Percentiles rank a stretch among this genome's conserved stretches.
These are phyloP conservation scores for Cutaneotrichosporon mucoides DNA, from an alignment of 1,284 basidiomycete genomes.

Conservation along the genomic window DNA sequence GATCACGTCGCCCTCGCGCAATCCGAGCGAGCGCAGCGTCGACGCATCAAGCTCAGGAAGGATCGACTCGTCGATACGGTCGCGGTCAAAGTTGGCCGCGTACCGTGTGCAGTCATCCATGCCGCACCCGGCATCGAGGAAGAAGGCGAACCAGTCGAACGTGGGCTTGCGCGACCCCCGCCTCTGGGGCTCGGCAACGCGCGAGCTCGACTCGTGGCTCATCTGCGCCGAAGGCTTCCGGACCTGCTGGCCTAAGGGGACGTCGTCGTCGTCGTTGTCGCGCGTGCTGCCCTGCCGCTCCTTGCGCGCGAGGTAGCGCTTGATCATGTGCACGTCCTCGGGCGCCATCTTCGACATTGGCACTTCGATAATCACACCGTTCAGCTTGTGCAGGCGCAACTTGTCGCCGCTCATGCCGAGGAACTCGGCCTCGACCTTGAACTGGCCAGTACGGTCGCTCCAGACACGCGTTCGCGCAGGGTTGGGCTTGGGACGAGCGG, in stretches of 20 bases:
- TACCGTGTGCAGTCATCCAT: slow-evolving; percentile 97
- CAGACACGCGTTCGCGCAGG: slow-evolving; percentile 69
- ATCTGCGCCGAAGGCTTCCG: slow-evolving; percentile 30
- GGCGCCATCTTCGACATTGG: slow-evolving; percentile 94
- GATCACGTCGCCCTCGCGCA: slow-evolving; percentile 97
- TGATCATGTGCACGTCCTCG: slow-evolving; percentile 81
- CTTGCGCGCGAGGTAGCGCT: slow-evolving; percentile 57
- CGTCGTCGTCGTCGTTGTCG: slow-evolving; percentile 62
- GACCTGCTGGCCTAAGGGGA: slow-evolving; percentile 55
- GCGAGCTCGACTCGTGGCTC: slow-evolving; percentile 17
- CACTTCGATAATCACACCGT: slow-evolving; percentile 97
- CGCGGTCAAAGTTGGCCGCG: slow-evolving; percentile 82
- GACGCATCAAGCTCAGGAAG: slow-evolving; percentile 82
- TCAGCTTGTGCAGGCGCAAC: slow-evolving; percentile 91
- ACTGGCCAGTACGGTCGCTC: slow-evolving; percentile 94
- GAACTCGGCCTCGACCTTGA: slow-evolving; percentile 96
- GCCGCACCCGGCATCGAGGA: slow-evolving; percentile 93
- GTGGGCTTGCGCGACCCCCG: slow-evolving; percentile 54
- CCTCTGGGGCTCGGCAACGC: slow-evolving; percentile 33
- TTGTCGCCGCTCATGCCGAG: slow-evolving; percentile 84
- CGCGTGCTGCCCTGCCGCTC: slow-evolving; percentile 16
- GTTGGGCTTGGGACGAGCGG: slow-evolving; percentile 45
- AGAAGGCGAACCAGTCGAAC: slow-evolving; percentile 99
- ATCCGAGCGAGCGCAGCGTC: slow-evolving; percentile 83
- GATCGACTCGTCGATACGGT: slow-evolving; percentile 94